Percentiles rank a stretch among this genome's conserved stretches.
These are phyloP conservation scores for Zea mays DNA, from an alignment of 176 grass and related monocot genomes.

Conservation along the genomic window Zm-B73-REFERENCE-NAM-5.0 NC_050103.1:104334501-104335000, in stretches of 20 bases:
- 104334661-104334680: neutral
- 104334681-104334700: neutral
- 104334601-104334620: neutral
- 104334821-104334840: neutral
- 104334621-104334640: too few relatives aligned
- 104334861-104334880: neutral
- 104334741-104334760: neutral
- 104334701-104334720: neutral
- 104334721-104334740: neutral
- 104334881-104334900: neutral
- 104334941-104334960: too few relatives aligned
- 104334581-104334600: neutral
- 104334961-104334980: too few relatives aligned
- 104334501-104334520: constrained; percentile 21
- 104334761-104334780: constrained; percentile 16
- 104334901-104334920: neutral
- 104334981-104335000: too few relatives aligned
- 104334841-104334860: neutral
- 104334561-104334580: constrained; percentile 17
- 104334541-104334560: constrained; percentile 13
- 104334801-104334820: neutral
- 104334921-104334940: too few relatives aligned
- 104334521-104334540: neutral
- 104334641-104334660: neutral
- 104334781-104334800: too few relatives aligned